Base-by-base conservation (phyloP, 129 eudicot species). In the Flaveria bidentis region DNA sequence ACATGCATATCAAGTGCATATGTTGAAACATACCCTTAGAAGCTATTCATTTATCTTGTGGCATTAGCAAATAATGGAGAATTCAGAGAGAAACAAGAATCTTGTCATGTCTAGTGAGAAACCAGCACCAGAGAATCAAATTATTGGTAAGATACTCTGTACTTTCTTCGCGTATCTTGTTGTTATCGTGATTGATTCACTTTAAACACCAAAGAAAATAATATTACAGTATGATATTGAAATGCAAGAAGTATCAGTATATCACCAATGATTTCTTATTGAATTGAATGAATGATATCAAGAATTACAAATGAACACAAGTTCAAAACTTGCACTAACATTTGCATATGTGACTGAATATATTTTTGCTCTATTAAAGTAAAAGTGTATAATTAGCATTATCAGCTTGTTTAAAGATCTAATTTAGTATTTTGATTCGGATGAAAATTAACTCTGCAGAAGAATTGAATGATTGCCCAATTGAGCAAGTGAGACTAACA, bases 401-500 rank as follows among this genome's bases (percentile, higher is more conserved):
- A 36, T 46, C 41, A 46, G 23, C 49, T 53, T 39, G 49, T 44
- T 60, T 1, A 30, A 30, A 33, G 46, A 28, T 28, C 16, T 41
- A 61, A 58, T 62, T 5, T 41, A 15, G 60, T 3, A 62, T 49
- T 17, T 2, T 62, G 7, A 36, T 72, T 41, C 0, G 25, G 56
- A 52, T 65, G 26, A 70, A 20, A 60, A 9, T 10, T 9, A 8
- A 15, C 41, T 52, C 49, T 42, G 62, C 86, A 80, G 88, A 90
- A 9, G 96, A 88, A 80, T 75, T 80, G 64, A 84, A 92, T 52
- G 93, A 92, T 84, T 84, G 57, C 46, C 97, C 97, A 13, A 83
- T 89, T 64, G 96, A 92, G 79, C 86, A 92, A 89, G 97, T 92
- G 70, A 61, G 91, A 51, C 86, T 92, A 0, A 92, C 97, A 0